Percentiles rank a stretch among this genome's conserved stretches.
phyloP scores from a whole-genome alignment of 441 rosid species.

The Bruguiera hainesii region DNA sequence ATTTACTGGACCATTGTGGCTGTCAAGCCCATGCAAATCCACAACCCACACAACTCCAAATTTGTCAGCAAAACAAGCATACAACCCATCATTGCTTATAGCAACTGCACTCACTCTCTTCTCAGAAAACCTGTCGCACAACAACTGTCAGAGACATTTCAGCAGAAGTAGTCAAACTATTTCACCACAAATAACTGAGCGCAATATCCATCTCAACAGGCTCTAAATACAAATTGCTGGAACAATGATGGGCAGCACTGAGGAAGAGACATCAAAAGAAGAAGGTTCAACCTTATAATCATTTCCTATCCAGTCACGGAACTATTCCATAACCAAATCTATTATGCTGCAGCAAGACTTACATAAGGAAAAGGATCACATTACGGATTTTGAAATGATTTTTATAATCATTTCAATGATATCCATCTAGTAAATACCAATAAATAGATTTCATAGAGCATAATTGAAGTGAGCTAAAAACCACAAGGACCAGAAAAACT shows the following conservation, averaged over 20 bases:
- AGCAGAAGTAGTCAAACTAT: background rate
- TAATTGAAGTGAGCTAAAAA: background rate
- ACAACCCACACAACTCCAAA: constrained; percentile 96
- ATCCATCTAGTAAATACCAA: background rate
- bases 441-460: background rate
- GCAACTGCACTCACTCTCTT: constrained; percentile 90
- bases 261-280: background rate
- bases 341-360: background rate
- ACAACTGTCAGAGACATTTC: background rate
- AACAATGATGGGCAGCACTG: background rate
- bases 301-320: background rate
- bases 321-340: background rate
- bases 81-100: constrained; percentile 52
- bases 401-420: background rate
- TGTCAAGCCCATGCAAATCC: constrained; percentile 43
- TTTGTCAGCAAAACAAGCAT: constrained; percentile 87
- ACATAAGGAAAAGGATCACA: background rate
- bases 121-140: constrained; percentile 57
- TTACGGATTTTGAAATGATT: too few species aligned
- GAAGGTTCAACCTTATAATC: background rate
- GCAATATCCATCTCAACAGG: background rate
- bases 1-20: constrained; percentile 30
- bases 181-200: background rate
- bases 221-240: background rate
- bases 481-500: constrained; percentile 22